Conservation (phyloP, 441 rosid species). For the Erodium texanum region DNA sequence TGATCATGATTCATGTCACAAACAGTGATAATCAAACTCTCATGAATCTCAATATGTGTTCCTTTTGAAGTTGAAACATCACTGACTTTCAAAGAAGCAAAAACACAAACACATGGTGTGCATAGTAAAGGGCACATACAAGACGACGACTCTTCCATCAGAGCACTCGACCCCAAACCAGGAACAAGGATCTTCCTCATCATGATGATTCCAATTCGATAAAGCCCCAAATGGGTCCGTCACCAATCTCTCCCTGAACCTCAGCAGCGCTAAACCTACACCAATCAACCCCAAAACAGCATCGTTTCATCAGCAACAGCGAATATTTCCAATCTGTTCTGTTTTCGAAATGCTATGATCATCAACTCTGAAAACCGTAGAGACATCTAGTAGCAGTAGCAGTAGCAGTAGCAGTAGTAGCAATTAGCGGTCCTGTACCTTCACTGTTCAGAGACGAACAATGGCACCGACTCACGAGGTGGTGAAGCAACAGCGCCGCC, state of each 20-base stretch:
- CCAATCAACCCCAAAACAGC: neutral
- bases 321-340: too few relatives aligned
- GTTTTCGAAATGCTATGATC: too few relatives aligned
- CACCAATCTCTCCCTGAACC: constrained; percentile 47
- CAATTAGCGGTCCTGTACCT: constrained; percentile 30
- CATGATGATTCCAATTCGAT: constrained; percentile 40
- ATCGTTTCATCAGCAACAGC: too few relatives aligned
- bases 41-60: too few relatives aligned
- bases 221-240: constrained; percentile 67
- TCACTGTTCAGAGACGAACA: constrained; percentile 40
- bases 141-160: constrained; percentile 46
- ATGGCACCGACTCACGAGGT: constrained; percentile 8
- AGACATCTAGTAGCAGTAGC: too few relatives aligned
- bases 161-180: constrained; percentile 85
- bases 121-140: constrained; percentile 41
- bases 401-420: too few relatives aligned
- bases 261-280: constrained; percentile 56
- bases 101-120: neutral
- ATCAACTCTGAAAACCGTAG: neutral
- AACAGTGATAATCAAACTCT: too few relatives aligned
- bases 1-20: too few relatives aligned
- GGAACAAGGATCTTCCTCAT: constrained; percentile 36
- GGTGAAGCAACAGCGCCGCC: constrained; percentile 19
- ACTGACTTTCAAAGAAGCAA: neutral
- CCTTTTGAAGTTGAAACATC: too few relatives aligned